A percentile compares a stretch with the other conserved stretches of the same genome.
Conservation (phyloP, 805 yeast species). For the Pichia deserticola region DNA sequence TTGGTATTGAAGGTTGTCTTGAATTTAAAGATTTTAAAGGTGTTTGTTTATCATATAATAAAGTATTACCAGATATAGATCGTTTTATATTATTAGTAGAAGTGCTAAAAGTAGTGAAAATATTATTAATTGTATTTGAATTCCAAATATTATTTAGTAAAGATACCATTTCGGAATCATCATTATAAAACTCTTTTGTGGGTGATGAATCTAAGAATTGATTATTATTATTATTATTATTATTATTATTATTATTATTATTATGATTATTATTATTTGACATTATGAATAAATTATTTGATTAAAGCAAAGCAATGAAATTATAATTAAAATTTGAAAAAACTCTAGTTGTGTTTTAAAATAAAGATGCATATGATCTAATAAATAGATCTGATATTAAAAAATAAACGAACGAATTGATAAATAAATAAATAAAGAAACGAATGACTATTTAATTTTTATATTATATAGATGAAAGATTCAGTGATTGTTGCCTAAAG, state of each 20-base stretch:
- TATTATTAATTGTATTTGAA: not conserved
- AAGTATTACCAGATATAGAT: not conserved
- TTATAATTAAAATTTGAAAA: too few relatives aligned
- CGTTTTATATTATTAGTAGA: not conserved
- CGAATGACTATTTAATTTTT: too few relatives aligned
- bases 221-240: not conserved
- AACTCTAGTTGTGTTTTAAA: too few relatives aligned
- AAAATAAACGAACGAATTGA: too few relatives aligned
- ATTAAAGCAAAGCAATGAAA: too few relatives aligned
- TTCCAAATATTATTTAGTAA: not conserved
- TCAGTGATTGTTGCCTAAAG: too few relatives aligned
- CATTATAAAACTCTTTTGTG: conserved; percentile 2
- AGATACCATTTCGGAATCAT: conserved; percentile 3
- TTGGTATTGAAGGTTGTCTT: conserved; percentile 3
- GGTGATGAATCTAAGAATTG: conserved; percentile 1
- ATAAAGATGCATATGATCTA: too few relatives aligned
- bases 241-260: not conserved
- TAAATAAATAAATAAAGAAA: too few relatives aligned
- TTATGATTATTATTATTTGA: not conserved
- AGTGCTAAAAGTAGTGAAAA: not conserved
- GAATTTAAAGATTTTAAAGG: not conserved
- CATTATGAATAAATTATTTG: not conserved
- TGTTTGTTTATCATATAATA: not conserved
- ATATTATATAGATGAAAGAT: too few relatives aligned
- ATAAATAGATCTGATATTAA: too few relatives aligned